These are phyloP conservation scores for Penicillium sp. DNA, from an alignment of 2,329 filamentous ascomycete genomes.

Conservation along the genomic window DNA sequence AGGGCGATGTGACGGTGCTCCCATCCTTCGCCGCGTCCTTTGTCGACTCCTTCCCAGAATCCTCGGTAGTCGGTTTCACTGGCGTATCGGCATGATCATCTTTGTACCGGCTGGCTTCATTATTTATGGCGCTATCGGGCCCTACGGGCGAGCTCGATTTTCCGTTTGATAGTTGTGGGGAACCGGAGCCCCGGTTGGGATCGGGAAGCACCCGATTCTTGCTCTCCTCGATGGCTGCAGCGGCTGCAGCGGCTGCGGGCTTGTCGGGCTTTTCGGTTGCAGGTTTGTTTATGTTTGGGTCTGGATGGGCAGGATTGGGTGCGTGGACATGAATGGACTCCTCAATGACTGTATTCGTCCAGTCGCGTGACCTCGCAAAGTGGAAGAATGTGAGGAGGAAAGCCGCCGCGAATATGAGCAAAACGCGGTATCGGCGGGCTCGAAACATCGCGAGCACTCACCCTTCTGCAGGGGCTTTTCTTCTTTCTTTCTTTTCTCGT, in stretches of 20 bases:
- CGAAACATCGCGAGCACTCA: conserved; percentile 42
- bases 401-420: conserved; percentile 45
- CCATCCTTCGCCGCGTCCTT: not conserved
- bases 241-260: not conserved
- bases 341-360: conserved; percentile 24
- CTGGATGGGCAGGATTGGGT: conserved; percentile 6
- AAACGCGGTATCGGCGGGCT: conserved; percentile 48
- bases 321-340: conserved; percentile 5
- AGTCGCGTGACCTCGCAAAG: conserved; percentile 47
- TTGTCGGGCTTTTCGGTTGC: conserved; percentile 1
- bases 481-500: not conserved
- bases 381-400: conserved; percentile 49
- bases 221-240: conserved; percentile 10
- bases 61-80: conserved; percentile 8
- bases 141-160: conserved; percentile 5
- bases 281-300: conserved; percentile 9
- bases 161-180: conserved; percentile 7
- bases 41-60: conserved; percentile 1
- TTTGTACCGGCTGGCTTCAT: not conserved
- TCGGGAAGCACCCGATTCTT: conserved; percentile 12
- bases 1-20: not conserved
- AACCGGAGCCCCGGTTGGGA: conserved; percentile 17
- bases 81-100: not conserved
- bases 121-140: conserved; percentile 9
- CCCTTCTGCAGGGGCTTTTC: conserved; percentile 2